Evolutionary conservation across 2,329 filamentous ascomycete genomes (phyloP).

Genomic region (Amauroascus verrucosus): DNA sequence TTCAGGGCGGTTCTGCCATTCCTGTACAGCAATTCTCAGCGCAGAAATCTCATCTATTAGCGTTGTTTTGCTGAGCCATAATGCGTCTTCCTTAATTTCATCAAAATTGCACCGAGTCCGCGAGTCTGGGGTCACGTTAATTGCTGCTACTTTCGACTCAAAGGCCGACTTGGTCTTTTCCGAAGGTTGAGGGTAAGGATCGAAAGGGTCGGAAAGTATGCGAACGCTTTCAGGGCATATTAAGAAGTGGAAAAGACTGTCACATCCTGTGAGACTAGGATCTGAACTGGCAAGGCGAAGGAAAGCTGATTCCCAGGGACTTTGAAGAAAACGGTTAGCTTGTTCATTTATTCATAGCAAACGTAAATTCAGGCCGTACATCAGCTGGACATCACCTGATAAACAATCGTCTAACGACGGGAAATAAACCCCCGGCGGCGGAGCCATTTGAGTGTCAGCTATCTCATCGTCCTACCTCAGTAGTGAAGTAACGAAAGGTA

Average conservation of each 20-base stretch:
- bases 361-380: slow-evolving; percentile 44
- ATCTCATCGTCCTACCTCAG: slow-evolving; percentile 28
- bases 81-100: slow-evolving; percentile 69
- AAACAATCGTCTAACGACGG: slow-evolving; percentile 79
- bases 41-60: slow-evolving; percentile 72
- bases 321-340: slow-evolving; percentile 33
- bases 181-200: slow-evolving; percentile 55
- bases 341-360: slow-evolving; percentile 13
- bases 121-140: slow-evolving; percentile 63
- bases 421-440: slow-evolving; percentile 64
- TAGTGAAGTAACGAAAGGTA: background rate
- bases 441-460: slow-evolving; percentile 50
- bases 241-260: slow-evolving; percentile 58
- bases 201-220: slow-evolving; percentile 58
- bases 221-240: slow-evolving; percentile 56
- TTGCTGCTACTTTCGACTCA: slow-evolving; percentile 75
- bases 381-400: slow-evolving; percentile 64
- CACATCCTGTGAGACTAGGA: slow-evolving; percentile 42
- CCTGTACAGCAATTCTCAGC: slow-evolving; percentile 66
- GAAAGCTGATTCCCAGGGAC: slow-evolving; percentile 49
- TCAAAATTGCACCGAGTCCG: slow-evolving; percentile 62
- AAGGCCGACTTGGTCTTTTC: slow-evolving; percentile 59
- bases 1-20: slow-evolving; percentile 73
- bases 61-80: slow-evolving; percentile 73
- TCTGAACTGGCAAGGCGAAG: slow-evolving; percentile 39